Base-by-base conservation (phyloP, 495 filamentous ascomycete species). In the Massariosphaeria phaeospora region DNA sequence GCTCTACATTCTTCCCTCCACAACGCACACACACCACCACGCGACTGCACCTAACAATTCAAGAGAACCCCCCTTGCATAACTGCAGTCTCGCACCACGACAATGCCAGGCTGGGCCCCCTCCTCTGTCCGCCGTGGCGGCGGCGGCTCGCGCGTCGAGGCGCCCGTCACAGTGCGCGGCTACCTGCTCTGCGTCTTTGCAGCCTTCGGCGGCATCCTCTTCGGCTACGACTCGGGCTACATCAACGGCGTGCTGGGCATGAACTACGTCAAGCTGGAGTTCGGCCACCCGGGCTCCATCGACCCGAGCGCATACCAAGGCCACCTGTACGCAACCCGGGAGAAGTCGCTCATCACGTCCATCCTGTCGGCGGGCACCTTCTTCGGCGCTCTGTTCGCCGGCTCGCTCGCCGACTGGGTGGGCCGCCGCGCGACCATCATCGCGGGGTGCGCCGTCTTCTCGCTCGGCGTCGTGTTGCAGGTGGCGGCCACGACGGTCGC, bases 301-400 rank as follows among this genome's bases (percentile, higher is more conserved):
- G 53, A 44, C 27, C 10, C 17, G 18, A 33, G 33, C 31, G 52
- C 45, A 27, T 59, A 56, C 36, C 38, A 63, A 36, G 59, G 54
- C 26, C 52, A 42, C 24, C 13, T 52, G 10, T 52, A 55, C 33
- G 23, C 21, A 23, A 58, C 55, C 17, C 57, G 60, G 55, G 29
- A 66, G 52, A 66, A 66, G 57, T 72, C 69, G 0, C 67, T 72
- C 18, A 63, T 91, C 50, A 85, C 88, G 24, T 91, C 63, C 1
- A 66, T 66, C 26, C 53, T 66, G 17, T 61, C 56, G n/a, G 31
- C 35, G 11, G 69, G 69, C 48, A 72, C 70, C 26, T 71, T 72
- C 66, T 70, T 72, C 48, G 70, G 70, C 41, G 70, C 70, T n/a
- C 24, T 72, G 35, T 55, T 66, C 29, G 68, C 69, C 38, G 70